These are phyloP conservation scores for Lentinula boryana DNA, from an alignment of 768 basidiomycete species.

Conservation along the genomic window DNA sequence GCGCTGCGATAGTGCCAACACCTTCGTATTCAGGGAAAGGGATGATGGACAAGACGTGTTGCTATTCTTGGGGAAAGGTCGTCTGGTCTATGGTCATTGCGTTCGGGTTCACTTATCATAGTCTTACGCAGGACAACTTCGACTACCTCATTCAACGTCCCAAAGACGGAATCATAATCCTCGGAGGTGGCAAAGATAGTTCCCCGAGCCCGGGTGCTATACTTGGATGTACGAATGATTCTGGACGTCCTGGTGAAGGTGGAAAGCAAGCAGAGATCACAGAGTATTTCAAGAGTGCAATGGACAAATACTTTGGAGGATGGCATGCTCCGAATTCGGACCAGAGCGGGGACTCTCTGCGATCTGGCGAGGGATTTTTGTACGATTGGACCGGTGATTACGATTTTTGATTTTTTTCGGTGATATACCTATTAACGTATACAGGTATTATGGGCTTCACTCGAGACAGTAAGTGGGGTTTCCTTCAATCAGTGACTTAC, in stretches of 20 bases:
- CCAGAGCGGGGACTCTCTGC: neutral
- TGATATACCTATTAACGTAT: neutral
- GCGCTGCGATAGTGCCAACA: constrained; percentile 16
- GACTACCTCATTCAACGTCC: constrained; percentile 18
- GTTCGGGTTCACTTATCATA: neutral
- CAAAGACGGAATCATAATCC: constrained; percentile 15
- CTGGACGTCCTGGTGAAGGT: constrained; percentile 13
- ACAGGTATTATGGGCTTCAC: constrained; percentile 6
- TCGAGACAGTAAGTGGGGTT: neutral
- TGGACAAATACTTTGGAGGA: constrained; percentile 15
- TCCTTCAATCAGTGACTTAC: constrained; percentile 10
- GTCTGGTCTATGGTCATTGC: neutral
- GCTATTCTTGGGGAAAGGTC: constrained; percentile 10
- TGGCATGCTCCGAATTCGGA: constrained; percentile 8
- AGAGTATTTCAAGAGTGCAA: constrained; percentile 14
- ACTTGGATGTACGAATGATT: constrained; percentile 1
- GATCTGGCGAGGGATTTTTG: constrained; percentile 11
- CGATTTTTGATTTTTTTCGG: neutral
- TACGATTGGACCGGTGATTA: constrained; percentile 16
- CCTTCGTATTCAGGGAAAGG: constrained; percentile 13
- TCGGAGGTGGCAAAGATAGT: constrained; percentile 13
- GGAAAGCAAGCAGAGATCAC: constrained; percentile 15
- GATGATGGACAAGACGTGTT: constrained; percentile 12
- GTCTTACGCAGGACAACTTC: constrained; percentile 4
- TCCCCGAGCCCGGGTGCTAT: neutral